Evolutionary conservation across 257 asterid genomes (phyloP).

Genomic region (Echium plantagineum): DNA sequence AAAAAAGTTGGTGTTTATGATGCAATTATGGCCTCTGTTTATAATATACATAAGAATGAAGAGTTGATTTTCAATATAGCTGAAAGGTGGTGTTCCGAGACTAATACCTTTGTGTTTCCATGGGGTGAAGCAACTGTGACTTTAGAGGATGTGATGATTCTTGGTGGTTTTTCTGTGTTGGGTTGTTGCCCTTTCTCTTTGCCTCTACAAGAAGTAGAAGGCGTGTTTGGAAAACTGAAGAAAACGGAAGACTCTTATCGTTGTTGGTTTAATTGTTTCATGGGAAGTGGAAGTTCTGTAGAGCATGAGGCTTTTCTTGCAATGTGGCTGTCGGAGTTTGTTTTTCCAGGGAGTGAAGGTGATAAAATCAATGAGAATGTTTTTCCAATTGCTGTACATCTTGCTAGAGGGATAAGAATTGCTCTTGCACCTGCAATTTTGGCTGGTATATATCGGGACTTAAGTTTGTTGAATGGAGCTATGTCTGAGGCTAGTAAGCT

Average conservation of each 20-base stretch:
- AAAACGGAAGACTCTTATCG: neutral
- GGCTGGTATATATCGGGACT: constrained; percentile 31
- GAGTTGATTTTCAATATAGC: constrained; percentile 21
- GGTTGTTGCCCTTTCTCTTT: constrained; percentile 22
- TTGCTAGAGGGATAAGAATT: constrained; percentile 23
- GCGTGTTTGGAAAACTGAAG: constrained; percentile 1
- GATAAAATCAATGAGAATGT: constrained; percentile 12
- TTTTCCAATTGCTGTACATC: constrained; percentile 20
- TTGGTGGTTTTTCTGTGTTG: constrained; percentile 30
- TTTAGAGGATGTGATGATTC: constrained; percentile 27
- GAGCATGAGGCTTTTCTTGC: constrained; percentile 41
- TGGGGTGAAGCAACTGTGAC: constrained; percentile 44
- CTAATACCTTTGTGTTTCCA: constrained; percentile 29
- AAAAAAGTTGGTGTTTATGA: constrained; percentile 22
- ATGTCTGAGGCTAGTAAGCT: constrained; percentile 9
- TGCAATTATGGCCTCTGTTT: constrained; percentile 17
- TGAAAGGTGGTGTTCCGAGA: constrained; percentile 29
- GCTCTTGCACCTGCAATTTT: constrained; percentile 35
- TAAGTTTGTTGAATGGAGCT: constrained; percentile 19
- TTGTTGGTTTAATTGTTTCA: constrained; percentile 19
- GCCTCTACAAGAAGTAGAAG: constrained; percentile 7
- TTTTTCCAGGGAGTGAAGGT: constrained; percentile 20
- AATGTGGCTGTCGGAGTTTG: constrained; percentile 30
- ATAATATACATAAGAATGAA: constrained; percentile 5
- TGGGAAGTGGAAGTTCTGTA: constrained; percentile 2